Percentiles rank a stretch among this genome's conserved stretches.
Evolutionary conservation across 2,329 filamentous ascomycete genomes (phyloP).

Genomic region (Fonsecaea nubica): DNA sequence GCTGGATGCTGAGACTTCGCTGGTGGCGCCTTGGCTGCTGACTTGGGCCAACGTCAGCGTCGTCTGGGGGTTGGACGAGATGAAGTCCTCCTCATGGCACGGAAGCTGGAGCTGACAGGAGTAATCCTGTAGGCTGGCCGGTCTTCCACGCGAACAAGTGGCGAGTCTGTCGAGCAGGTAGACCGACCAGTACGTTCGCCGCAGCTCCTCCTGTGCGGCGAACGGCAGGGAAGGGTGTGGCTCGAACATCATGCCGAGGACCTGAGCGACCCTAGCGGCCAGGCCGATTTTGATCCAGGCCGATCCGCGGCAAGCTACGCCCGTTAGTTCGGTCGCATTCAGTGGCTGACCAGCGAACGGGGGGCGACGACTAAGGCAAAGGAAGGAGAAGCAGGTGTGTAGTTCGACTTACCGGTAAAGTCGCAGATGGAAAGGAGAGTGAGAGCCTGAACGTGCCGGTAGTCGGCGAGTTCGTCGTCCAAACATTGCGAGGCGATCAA

Average conservation of each 20-base stretch:
- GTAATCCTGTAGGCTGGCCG: conserved; percentile 28
- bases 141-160: conserved; percentile 32
- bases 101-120: conserved; percentile 36
- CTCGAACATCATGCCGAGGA: conserved; percentile 45
- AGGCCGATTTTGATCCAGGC: conserved; percentile 49
- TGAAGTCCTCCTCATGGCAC: conserved; percentile 21
- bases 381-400: too few relatives aligned
- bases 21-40: too few relatives aligned
- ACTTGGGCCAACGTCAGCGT: too few relatives aligned
- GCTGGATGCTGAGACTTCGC: too few relatives aligned
- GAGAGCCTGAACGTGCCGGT: conserved; percentile 40
- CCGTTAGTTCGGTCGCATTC: conserved; percentile 19
- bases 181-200: conserved; percentile 44
- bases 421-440: conserved; percentile 49
- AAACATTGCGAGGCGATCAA: conserved; percentile 41
- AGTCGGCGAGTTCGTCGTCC: neutral
- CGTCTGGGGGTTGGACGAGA: neutral
- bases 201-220: conserved; percentile 42
- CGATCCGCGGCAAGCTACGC: conserved; percentile 30
- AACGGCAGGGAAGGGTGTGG: conserved; percentile 33
- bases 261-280: conserved; percentile 67
- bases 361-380: too few relatives aligned
- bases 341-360: conserved; percentile 39
- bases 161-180: conserved; percentile 44
- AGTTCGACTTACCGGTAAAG: conserved; percentile 46